Conservation (phyloP, 179 eudicot species). For the Silene noctiflora region DNA sequence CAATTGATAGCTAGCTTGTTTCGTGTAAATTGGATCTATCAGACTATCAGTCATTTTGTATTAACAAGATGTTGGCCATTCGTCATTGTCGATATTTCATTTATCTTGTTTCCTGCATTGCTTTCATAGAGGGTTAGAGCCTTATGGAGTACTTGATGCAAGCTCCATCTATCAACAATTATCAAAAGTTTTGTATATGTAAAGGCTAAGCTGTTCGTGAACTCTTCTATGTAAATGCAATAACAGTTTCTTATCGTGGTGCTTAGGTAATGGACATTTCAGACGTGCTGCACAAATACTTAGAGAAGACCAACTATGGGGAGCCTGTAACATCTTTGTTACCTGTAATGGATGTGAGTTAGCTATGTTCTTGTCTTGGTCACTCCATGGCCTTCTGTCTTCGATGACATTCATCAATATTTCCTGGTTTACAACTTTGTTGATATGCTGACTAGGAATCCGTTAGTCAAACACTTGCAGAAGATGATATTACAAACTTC, state of each 20-base stretch:
- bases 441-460: conserved; percentile 28
- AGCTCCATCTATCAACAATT: not conserved
- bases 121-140: not conserved
- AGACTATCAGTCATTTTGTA: not conserved
- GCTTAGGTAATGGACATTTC: conserved; percentile 64
- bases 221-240: not conserved
- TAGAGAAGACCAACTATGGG: conserved; percentile 43
- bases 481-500: conserved; percentile 11
- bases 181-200: not conserved
- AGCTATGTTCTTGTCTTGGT: conserved; percentile 5
- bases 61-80: not conserved
- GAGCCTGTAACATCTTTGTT: conserved; percentile 35
- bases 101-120: not conserved
- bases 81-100: not conserved
- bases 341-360: conserved; percentile 39
- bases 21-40: not conserved
- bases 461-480: conserved; percentile 17
- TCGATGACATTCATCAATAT: not conserved
- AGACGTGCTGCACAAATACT: conserved; percentile 49
- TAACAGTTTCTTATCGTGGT: conserved; percentile 14
- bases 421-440: conserved; percentile 6
- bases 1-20: not conserved
- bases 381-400: not conserved
- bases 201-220: not conserved
- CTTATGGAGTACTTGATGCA: not conserved